Evolutionary conservation across 2,329 filamentous ascomycete genomes (phyloP), one percentile per base, ranked within the genome.

Genomic region (Alternaria sp.): DNA sequence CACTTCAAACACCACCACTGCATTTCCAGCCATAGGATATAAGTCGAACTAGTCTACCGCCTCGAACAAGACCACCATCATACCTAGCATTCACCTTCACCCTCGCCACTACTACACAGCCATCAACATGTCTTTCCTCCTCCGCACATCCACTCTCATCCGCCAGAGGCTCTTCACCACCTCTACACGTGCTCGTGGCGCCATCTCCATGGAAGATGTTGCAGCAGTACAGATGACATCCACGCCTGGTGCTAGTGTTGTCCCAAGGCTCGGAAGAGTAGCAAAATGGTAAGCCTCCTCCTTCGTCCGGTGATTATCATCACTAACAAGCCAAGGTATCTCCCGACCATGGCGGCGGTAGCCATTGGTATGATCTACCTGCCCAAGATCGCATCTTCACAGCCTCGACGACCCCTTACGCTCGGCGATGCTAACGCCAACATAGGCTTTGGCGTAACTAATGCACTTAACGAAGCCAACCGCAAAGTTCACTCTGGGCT

Each of bases 331-430:
- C 34, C 31, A 21, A 73, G 71, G 71, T 74, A 74, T 58, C 69
- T 76, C 9, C 73, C 73, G 31, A 69, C 73, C 42, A 76, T 76
- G 73, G 73, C 72, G 24, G 60, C 68, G 36, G 65, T 75, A 44
- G 72, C 73, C 59, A 53, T 71, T 29, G 71, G 71, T 61, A 75
- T 72, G 67, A 64, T 68, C 58, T 71, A 67, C 48, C 58, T 73
- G 28, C 70, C 72, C 26, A 60, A 66, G 28, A 62, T 59, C 51
- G 40, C 68, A 51, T 42, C 56, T 40, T 54, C 50, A 23, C 53
- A 64, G 44, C 58, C 61, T 62, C 64, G 66, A 56, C 62, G 72
- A 45, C 68, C 67, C 13, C 65, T 70, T 41, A 72, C 70, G 50
- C 70, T 75, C 39, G 67, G 67, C 40, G 67, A 64, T 55, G 72